Evolutionary conservation across 1,284 basidiomycete genomes (phyloP), one percentile per base, ranked within the genome.

Genomic region (Ceratobasidium sp.): DNA sequence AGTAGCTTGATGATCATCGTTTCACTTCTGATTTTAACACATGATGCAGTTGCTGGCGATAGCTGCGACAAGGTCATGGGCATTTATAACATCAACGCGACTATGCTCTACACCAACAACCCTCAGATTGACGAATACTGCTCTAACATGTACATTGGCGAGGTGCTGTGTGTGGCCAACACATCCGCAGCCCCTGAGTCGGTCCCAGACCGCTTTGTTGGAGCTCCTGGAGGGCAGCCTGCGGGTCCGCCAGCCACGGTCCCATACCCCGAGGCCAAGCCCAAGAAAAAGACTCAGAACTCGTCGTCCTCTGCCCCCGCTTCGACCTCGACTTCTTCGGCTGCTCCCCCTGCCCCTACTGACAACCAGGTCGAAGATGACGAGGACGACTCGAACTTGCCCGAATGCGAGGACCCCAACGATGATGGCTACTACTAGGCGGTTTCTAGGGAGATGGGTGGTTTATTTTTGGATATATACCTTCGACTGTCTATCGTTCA

Each of bases 71-170:
- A 9, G 5, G 80, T 91, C 73, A 75, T 82, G 34, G 2, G 50
- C 28, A 72, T 53, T 1, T 23, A 50, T 74, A 77, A 80, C 48
- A 75, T 89, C 77, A 87, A 89, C 81, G 61, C 75, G 4, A 87
- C 87, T 43, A 80, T 86, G 2, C 80, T 91, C 62, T 80, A 77
- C 76, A 12, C 73, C 74, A 90, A 91, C 84, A 91, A 91, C 85
- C 89, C 89, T n/a, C 87, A 90, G 78, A 81, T 92, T 76, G 77
- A 87, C 77, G 14, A 74, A 0, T 81, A 79, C 0, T 91, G 90
- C 78, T 76, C 76, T 75, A 91, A 91, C 81, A 80, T 91, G 76
- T 90, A 90, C 78, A 77, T 88, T 71, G 88, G 55, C 41, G 86
- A 89, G 87, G 88, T 89, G 52, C 77, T 89, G 26, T 88, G 87